phyloP scores from a whole-genome alignment of 495 filamentous ascomycete genomes.

The Lasiosphaeriaceae sp. region DNA sequence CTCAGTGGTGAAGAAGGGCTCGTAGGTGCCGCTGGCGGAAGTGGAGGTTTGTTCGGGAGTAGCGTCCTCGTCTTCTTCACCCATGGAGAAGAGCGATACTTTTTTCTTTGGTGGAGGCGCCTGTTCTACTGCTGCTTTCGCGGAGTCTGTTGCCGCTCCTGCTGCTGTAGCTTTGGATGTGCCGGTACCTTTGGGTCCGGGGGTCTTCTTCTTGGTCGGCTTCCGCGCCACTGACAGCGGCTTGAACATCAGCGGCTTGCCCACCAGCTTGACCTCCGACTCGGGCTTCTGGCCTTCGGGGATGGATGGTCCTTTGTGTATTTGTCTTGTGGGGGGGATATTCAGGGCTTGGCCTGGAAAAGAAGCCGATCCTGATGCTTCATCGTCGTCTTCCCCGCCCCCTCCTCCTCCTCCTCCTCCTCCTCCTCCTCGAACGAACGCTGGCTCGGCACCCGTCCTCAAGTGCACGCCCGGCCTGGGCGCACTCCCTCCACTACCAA shows the following conservation, averaged over 20 bases:
- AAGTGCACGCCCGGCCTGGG: constrained; percentile 57
- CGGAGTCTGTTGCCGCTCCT: not conserved
- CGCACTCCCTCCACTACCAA: constrained; percentile 33
- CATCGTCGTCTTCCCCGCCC: constrained; percentile 15
- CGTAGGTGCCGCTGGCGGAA: constrained; percentile 28
- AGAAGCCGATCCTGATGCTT: constrained; percentile 6
- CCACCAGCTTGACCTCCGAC: constrained; percentile 62
- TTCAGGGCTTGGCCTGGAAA: constrained; percentile 15
- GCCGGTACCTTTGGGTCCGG: not conserved
- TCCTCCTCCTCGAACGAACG: constrained; percentile 60
- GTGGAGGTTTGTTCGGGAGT: constrained; percentile 4
- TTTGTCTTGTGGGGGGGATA: constrained; percentile 25
- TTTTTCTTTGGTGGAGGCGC: constrained; percentile 32
- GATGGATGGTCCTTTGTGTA: constrained; percentile 33
- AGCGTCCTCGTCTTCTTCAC: constrained; percentile 1
- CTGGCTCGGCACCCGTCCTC: constrained; percentile 74
- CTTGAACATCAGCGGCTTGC: constrained; percentile 82
- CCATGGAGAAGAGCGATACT: constrained; percentile 44
- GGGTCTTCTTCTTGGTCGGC: constrained; percentile 8
- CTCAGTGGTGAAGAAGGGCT: constrained; percentile 34
- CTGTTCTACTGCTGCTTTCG: constrained; percentile 7
- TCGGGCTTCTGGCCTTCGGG: constrained; percentile 45
- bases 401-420: constrained; percentile 24
- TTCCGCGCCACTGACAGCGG: constrained; percentile 76
- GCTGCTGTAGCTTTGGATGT: constrained; percentile 3